These are phyloP conservation scores for Morella rubra DNA, from an alignment of 306 rosid genomes.

Conservation along the genomic window DNA sequence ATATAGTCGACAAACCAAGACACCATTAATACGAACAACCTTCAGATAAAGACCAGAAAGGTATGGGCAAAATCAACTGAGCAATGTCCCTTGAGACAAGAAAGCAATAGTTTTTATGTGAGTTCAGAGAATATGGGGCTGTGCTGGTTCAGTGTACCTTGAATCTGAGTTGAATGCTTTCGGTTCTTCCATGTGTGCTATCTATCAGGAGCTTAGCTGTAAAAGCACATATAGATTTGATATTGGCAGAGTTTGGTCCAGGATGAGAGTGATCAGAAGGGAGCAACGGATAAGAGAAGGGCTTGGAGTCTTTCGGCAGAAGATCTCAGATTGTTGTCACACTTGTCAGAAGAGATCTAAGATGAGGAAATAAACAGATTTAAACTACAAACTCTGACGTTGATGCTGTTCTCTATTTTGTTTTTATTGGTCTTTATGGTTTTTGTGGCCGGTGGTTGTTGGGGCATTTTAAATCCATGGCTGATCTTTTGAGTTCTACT, in stretches of 20 bases:
- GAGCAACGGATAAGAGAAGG: slow-evolving; percentile 60
- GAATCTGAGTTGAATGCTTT: slow-evolving; percentile 53
- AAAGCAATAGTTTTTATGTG: slow-evolving; percentile 46
- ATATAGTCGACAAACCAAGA: slow-evolving; percentile 43
- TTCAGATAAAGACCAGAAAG: slow-evolving; percentile 55
- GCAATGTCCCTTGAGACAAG: slow-evolving; percentile 60
- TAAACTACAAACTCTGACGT: slow-evolving; percentile 72
- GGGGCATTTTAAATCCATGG: slow-evolving; percentile 41
- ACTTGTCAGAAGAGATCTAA: slow-evolving; percentile 67
- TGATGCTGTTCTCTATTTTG: slow-evolving; percentile 41
- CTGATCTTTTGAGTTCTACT: slow-evolving; percentile 51
- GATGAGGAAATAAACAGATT: slow-evolving; percentile 58
- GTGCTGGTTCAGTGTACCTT: slow-evolving; percentile 69
- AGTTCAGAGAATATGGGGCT: slow-evolving; percentile 73
- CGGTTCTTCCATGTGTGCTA: slow-evolving; percentile 47
- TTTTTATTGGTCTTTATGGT: slow-evolving; percentile 39
- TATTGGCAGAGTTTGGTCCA: slow-evolving; percentile 72
- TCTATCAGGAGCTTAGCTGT: slow-evolving; percentile 72
- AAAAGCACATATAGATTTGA: slow-evolving; percentile 51
- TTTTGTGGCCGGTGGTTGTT: slow-evolving; percentile 39
- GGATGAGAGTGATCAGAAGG: slow-evolving; percentile 47
- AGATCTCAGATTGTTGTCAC: slow-evolving; percentile 62
- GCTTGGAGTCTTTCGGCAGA: slow-evolving; percentile 56
- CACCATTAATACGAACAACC: slow-evolving; percentile 55
- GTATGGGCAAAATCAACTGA: slow-evolving; percentile 71